Percentiles rank a stretch among this genome's conserved stretches.
These are phyloP conservation scores for Epichloe sibirici DNA, from an alignment of 2,329 filamentous ascomycete genomes.

Conservation along the genomic window DNA sequence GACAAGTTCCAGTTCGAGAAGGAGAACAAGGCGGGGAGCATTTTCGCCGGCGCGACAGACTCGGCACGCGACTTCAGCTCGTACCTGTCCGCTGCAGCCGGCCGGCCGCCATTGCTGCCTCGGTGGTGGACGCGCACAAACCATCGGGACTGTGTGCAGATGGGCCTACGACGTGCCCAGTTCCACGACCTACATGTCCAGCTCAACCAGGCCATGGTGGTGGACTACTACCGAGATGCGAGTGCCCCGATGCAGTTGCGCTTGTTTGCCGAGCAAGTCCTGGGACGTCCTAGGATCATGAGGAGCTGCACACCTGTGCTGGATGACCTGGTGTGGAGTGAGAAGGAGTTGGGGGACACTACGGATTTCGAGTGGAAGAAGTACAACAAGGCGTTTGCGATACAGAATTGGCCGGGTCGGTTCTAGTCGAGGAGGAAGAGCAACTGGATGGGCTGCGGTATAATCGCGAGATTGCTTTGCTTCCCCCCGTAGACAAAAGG, in stretches of 20 bases:
- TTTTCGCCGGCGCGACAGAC: constrained; percentile 11
- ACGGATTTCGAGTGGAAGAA: background rate
- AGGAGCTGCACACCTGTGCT: background rate
- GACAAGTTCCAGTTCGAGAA: constrained; percentile 17
- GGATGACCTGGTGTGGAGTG: background rate
- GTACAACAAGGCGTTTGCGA: background rate
- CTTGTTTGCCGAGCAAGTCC: constrained; percentile 26
- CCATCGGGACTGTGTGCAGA: constrained; percentile 18
- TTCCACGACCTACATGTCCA: constrained; percentile 15
- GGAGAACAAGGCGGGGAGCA: constrained; percentile 7
- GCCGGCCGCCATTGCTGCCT: constrained; percentile 19
- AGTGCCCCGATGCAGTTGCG: constrained; percentile 30
- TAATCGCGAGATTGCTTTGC: too few relatives aligned
- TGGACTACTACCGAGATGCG: constrained; percentile 24
- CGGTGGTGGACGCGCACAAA: constrained; percentile 26
- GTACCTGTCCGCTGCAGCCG: constrained; percentile 15
- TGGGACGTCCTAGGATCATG: background rate
- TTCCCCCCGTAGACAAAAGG: too few relatives aligned
- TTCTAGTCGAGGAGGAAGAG: background rate
- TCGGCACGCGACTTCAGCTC: constrained; percentile 17
- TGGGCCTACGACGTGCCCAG: constrained; percentile 11
- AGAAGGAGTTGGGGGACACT: background rate
- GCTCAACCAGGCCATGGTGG: constrained; percentile 19
- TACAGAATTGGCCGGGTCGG: background rate
- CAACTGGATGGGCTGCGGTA: background rate